phyloP scores from a whole-genome alignment of 1,284 basidiomycete genomes.

The Ceratobasidium sp. region DNA sequence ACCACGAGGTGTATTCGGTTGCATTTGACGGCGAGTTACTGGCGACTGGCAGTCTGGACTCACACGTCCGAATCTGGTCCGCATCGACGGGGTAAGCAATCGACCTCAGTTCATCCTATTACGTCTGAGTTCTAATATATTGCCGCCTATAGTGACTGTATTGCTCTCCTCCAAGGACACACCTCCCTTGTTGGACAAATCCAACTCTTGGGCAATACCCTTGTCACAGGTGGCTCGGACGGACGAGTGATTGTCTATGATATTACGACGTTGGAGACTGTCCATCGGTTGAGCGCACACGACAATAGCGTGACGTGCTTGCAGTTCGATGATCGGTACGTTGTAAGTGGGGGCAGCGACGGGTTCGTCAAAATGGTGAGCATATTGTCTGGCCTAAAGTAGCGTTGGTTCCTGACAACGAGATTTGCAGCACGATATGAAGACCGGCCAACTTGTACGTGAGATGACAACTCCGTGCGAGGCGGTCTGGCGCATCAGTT shows the following conservation, averaged over 20 bases:
- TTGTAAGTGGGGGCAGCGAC: conserved; percentile 89
- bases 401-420: background rate
- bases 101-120: conserved; percentile 11
- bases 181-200: conserved; percentile 95
- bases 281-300: conserved; percentile 69
- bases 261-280: conserved; percentile 65
- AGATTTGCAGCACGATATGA: conserved; percentile 72
- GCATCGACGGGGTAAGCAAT: conserved; percentile 74
- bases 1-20: conserved; percentile 92
- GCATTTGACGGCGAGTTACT: conserved; percentile 90
- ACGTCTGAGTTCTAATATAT: background rate
- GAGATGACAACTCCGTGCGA: conserved; percentile 81
- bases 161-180: conserved; percentile 91
- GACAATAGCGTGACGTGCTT: conserved; percentile 91
- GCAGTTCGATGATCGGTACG: conserved; percentile 85
- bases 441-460: conserved; percentile 75
- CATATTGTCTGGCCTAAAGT: no score
- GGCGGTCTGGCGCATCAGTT: conserved; percentile 89
- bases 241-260: conserved; percentile 93
- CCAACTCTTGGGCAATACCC: conserved; percentile 77
- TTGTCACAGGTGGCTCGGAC: conserved; percentile 93
- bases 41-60: conserved; percentile 90
- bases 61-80: conserved; percentile 90
- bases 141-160: conserved; percentile 67
- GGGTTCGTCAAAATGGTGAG: conserved; percentile 79